Percentiles rank a stretch among this genome's conserved stretches.
phyloP scores from a whole-genome alignment of 139 green algal species.

The Coelastrella sp. region DNA sequence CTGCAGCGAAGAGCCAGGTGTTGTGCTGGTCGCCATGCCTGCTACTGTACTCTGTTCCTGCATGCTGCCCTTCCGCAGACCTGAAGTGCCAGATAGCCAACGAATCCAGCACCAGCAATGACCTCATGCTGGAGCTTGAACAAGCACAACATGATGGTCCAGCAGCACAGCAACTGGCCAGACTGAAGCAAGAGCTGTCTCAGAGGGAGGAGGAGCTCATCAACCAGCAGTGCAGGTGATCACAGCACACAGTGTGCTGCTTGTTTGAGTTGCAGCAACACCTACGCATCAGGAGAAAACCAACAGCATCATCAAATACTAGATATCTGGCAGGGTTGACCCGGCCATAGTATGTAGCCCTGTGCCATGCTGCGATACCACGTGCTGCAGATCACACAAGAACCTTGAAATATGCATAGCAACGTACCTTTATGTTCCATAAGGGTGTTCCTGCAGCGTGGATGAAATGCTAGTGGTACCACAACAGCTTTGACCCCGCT shows the following conservation, averaged over 20 bases:
- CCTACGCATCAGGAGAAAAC: no score
- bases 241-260: no score
- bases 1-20: no score
- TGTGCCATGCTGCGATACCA: no score
- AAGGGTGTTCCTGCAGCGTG: no score
- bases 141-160: neutral
- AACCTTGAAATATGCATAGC: no score
- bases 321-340: no score
- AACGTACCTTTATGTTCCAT: no score
- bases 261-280: no score
- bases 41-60: neutral
- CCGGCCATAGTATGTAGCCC: no score
- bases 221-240: conserved; percentile 19
- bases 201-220: neutral
- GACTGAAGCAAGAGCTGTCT: neutral
- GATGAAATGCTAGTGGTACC: neutral
- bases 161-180: neutral
- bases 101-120: conserved; percentile 4
- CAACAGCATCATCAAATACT: no score
- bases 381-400: no score
- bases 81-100: conserved; percentile 20
- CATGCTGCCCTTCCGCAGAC: neutral
- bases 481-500: neutral
- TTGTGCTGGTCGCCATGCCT: neutral
- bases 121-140: conserved; percentile 4